Percentiles rank a stretch among this genome's conserved stretches.
Conservation (phyloP, 768 basidiomycete species). For the Termitomyces sp. region DNA sequence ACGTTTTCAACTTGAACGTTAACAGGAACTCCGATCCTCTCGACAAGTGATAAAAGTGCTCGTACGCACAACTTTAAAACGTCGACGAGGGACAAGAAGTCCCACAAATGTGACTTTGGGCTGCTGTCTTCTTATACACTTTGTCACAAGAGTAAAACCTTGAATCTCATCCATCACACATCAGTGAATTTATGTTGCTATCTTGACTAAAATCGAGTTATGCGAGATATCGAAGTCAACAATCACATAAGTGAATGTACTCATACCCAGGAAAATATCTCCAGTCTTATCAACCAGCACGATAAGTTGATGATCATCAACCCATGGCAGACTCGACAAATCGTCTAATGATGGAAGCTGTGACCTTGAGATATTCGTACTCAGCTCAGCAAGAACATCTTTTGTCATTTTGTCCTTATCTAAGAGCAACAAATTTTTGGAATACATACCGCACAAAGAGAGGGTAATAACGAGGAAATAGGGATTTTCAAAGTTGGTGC, state of each 20-base stretch:
- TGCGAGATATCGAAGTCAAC: too few relatives aligned
- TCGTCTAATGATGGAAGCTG: conserved; percentile 5
- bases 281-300: conserved; percentile 7
- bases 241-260: not conserved
- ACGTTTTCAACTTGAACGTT: too few relatives aligned
- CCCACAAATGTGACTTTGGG: not conserved
- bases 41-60: too few relatives aligned
- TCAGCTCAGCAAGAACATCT: conserved; percentile 3
- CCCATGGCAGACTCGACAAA: conserved; percentile 4
- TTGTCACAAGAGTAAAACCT: not conserved
- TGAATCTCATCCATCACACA: not conserved
- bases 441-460: too few relatives aligned
- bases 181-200: not conserved
- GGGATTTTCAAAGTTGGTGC: too few relatives aligned
- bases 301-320: conserved; percentile 2
- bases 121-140: not conserved
- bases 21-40: too few relatives aligned
- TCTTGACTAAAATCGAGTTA: too few relatives aligned
- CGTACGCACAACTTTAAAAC: not conserved
- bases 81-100: not conserved
- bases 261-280: not conserved
- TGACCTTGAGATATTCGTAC: not conserved
- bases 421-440: too few relatives aligned
- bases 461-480: too few relatives aligned
- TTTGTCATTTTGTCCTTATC: not conserved